Conservation (phyloP, 2,329 filamentous ascomycete genomes). For the Trichophyton schoenleinii region DNA sequence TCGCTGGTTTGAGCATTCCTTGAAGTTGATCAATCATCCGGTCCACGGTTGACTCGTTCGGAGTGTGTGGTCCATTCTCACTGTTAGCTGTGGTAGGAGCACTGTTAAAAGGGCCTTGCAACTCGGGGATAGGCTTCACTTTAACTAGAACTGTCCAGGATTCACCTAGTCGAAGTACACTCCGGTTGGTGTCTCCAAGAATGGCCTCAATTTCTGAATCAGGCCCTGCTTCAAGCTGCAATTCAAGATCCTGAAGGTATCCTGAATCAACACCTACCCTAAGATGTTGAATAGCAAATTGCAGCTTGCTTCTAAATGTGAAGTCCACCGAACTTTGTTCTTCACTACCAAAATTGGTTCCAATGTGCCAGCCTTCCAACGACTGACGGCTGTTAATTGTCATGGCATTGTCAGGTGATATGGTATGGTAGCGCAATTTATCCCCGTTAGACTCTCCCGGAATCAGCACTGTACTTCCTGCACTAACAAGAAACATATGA, state of each 20-base stretch:
- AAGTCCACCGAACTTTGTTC: constrained; percentile 10
- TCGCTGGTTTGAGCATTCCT: constrained; percentile 17
- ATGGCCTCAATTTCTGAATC: constrained; percentile 18
- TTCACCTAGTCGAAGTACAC: constrained; percentile 21
- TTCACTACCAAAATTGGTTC: constrained; percentile 14
- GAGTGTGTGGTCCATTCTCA: neutral
- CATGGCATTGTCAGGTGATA: constrained; percentile 20
- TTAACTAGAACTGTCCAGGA: constrained; percentile 21
- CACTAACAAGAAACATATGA: constrained; percentile 25
- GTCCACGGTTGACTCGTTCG: constrained; percentile 11
- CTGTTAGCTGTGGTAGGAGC: neutral
- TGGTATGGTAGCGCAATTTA: constrained; percentile 23
- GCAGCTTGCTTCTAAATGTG: constrained; percentile 16
- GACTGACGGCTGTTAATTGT: constrained; percentile 11
- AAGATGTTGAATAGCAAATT: constrained; percentile 18
- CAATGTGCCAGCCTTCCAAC: constrained; percentile 22
- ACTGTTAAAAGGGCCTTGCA: constrained; percentile 2
- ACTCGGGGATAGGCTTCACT: constrained; percentile 11
- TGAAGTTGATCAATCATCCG: constrained; percentile 22
- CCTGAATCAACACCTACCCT: constrained; percentile 21
- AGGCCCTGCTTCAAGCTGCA: constrained; percentile 16
- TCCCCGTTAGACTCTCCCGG: constrained; percentile 16
- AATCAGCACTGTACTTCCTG: constrained; percentile 14
- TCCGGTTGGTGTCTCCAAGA: constrained; percentile 14
- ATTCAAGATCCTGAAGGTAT: constrained; percentile 16